Base-by-base conservation (phyloP, 371 early-diverging fungal genomes). In the Mortierella sp. region DNA sequence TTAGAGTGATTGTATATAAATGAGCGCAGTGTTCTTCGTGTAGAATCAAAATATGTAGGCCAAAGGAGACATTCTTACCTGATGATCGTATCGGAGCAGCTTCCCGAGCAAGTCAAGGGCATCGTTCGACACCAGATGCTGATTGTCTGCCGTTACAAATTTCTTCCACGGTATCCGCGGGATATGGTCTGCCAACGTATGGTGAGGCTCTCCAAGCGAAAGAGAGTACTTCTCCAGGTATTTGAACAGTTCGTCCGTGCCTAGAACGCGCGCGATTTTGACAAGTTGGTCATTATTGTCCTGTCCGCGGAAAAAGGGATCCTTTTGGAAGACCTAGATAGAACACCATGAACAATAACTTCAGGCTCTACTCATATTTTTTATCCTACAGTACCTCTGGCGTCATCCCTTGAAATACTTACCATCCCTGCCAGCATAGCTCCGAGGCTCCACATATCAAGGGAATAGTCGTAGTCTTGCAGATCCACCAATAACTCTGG, bases 401-500 rank as follows among this genome's bases (percentile, higher is more conserved):
- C 17, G 4, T n/a, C 12, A 11, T 14, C 12, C 19, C 15, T 6
- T 24, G 32, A 55, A 19, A 8, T 2, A 54, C 83, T 47, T 67
- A 96, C 93, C 91, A 98, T 95, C 70, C 93, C 91, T 30, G 99
- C 99, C 72, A 99, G 90, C 95, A 99, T 98, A 82, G 98, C 98
- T 15, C 99, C 99, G 60, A 97, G 90, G 79, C 97, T 95, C 99
- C 99, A 99, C 90, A 99, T 93, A 81, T 99, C 99, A 63, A 99
- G 83, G 19, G 98, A 97, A 79, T 99, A 99, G 82, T 99, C 99
- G 81, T 99, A 99, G 64, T 90, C 90, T 63, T 92, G 94, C 79
- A 96, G 94, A 79, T 99, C 97, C 7, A 99, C 97, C 44, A 99
- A 86, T 23, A 99, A 86, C 79, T 99, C 99, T 4, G 99, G 99